Conservation (phyloP, 768 basidiomycete genomes). For the Trametes cubensis region DNA sequence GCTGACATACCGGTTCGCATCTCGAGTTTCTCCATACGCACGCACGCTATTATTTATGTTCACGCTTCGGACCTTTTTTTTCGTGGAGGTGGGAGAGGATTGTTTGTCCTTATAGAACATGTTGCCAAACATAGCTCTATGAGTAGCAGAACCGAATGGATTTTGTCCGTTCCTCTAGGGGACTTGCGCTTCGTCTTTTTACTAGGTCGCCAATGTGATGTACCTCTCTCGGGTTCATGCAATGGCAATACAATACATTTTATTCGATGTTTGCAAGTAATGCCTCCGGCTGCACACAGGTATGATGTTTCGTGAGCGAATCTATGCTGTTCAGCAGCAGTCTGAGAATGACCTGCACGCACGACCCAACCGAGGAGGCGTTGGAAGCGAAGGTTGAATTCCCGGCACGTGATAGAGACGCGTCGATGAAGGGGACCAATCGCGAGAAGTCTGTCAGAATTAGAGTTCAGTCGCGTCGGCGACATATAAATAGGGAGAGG, state of each 20-base stretch:
- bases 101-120: conserved; percentile 15
- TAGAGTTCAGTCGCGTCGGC: conserved; percentile 26
- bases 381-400: not conserved
- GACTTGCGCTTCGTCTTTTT: not conserved
- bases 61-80: conserved; percentile 6
- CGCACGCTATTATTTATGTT: conserved; percentile 11
- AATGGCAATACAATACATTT: too few species aligned
- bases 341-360: too few species aligned
- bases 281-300: not conserved
- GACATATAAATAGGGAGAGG: conserved; percentile 28
- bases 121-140: conserved; percentile 12
- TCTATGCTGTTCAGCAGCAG: too few species aligned
- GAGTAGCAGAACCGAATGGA: not conserved
- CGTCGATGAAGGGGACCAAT: conserved; percentile 29
- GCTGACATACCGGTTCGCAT: conserved; percentile 16
- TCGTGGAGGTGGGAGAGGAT: conserved; percentile 8
- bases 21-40: not conserved
- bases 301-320: too few species aligned
- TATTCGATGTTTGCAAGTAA: too few species aligned
- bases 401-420: conserved; percentile 24
- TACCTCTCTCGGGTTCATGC: too few species aligned
- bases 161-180: not conserved
- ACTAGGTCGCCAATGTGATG: too few species aligned
- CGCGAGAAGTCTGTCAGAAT: conserved; percentile 15
- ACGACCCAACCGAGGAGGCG: too few species aligned